phyloP scores from a whole-genome alignment of 2,329 filamentous ascomycete genomes.

The Ceratocystis harringtonii region DNA sequence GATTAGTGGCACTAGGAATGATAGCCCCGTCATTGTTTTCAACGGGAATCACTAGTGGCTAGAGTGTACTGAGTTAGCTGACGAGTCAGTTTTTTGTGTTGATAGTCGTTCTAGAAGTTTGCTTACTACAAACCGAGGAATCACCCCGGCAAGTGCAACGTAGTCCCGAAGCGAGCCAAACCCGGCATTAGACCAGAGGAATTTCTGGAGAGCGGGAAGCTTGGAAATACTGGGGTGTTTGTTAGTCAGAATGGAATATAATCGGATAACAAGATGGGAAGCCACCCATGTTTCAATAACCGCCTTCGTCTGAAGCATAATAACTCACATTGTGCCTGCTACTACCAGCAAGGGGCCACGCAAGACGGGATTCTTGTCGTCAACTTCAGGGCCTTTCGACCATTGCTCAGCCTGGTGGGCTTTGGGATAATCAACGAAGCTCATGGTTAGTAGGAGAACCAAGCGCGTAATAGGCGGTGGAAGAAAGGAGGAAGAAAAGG shows the following conservation, averaged over 20 bases:
- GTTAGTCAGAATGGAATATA: neutral
- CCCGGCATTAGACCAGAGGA: constrained; percentile 17
- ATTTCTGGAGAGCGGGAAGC: constrained; percentile 3
- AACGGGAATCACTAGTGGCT: constrained; percentile 45
- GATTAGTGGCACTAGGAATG: constrained; percentile 24
- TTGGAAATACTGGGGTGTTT: neutral
- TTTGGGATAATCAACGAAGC: constrained; percentile 32
- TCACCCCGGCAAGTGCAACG: constrained; percentile 5
- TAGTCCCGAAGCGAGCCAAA: constrained; percentile 15
- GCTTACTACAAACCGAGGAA: constrained; percentile 14
- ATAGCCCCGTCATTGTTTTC: constrained; percentile 23
- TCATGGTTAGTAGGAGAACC: neutral
- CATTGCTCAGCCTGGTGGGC: constrained; percentile 26
- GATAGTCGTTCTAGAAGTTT: constrained; percentile 15
- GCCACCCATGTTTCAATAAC: neutral
- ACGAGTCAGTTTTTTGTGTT: neutral
- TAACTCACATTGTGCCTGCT: constrained; percentile 43
- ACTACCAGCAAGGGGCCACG: constrained; percentile 49
- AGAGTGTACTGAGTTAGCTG: neutral
- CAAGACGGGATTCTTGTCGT: constrained; percentile 53
- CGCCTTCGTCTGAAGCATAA: neutral
- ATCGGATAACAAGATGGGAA: neutral
- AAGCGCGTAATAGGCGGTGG: neutral
- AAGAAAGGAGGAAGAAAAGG: neutral
- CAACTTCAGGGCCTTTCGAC: constrained; percentile 23